Base-by-base conservation (phyloP, 2,329 filamentous ascomycete genomes). In the Apiospora hydei region DNA sequence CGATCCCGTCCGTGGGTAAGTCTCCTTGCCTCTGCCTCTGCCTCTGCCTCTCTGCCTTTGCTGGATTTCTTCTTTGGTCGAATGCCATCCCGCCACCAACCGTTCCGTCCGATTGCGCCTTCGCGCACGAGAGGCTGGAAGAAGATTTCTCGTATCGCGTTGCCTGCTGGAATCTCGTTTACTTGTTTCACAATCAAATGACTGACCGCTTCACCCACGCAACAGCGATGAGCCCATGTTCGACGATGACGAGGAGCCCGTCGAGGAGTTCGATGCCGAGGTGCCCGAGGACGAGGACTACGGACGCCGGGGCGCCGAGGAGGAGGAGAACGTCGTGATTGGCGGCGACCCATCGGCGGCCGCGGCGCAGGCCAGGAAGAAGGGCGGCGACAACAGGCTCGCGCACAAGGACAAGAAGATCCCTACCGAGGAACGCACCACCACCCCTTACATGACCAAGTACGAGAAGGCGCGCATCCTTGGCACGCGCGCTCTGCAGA, bases 371-470 rank as follows among this genome's bases (percentile, higher is more conserved):
- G 89, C 70, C 89, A 88, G 80, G 21, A 38, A 41, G 43, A 46
- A 30, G 16, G 34, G 8, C 34, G 57, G 57, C 57, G 57, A 41
- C n/a, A 24, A 30, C 18, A 14, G 43, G 69, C 44, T 64, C 51
- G 85, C 86, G 68, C 84, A 88, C 79, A 91, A 91, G 80, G 89
- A 95, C 84, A 98, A 97, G 89, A 97, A 94, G 85, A 96, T 99
- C 69, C 89, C 95, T 71, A 93, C 94, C 77, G 93, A 95, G 76
- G 90, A 97, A 84, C 91, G 96, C 78, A 93, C 90, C 34, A 99
- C 96, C 11, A 99, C 96, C 41, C 96, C 96, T 2, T 99, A 98
- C 85, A 97, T 99, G 96, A 99, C 96, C 77, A 99, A 99, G 86
- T 99, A 99, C 84, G 96, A 99, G 88, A 90, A 92, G 78, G 96